Conservation (phyloP, 352 stramenopile species). For the Globisporangium camurandrum region DNA sequence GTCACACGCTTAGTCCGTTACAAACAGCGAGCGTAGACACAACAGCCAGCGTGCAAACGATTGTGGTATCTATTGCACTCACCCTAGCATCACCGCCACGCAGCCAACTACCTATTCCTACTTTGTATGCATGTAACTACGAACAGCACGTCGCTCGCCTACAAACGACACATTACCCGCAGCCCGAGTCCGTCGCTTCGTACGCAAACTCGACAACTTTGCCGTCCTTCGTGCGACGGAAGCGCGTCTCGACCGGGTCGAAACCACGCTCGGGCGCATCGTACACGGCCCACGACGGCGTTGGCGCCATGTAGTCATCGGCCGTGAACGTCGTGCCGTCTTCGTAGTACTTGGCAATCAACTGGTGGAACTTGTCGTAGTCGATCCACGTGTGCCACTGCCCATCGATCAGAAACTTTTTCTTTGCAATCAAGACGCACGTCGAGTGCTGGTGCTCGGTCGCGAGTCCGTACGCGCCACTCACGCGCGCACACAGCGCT, state of each 20-base stretch:
- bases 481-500: constrained; percentile 65
- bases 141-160: too few relatives aligned
- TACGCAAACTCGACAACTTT: constrained; percentile 84
- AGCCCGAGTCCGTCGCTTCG: constrained; percentile 76
- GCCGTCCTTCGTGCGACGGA: constrained; percentile 80
- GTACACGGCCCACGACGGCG: constrained; percentile 94
- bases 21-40: background rate
- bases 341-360: constrained; percentile 77
- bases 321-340: constrained; percentile 85
- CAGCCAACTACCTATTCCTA: too few relatives aligned
- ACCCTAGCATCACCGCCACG: too few relatives aligned
- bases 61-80: background rate
- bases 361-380: constrained; percentile 94
- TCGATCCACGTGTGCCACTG: constrained; percentile 99
- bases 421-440: constrained; percentile 93
- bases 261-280: constrained; percentile 95
- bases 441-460: constrained; percentile 96
- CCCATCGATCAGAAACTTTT: constrained; percentile 81
- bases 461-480: constrained; percentile 89
- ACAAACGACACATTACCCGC: constrained; percentile 49
- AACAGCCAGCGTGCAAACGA: background rate
- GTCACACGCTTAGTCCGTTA: background rate
- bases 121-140: too few relatives aligned
- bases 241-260: constrained; percentile 92
- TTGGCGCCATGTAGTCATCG: constrained; percentile 93